A percentile compares a stretch with the other conserved stretches of the same genome.
These are phyloP conservation scores for Monosporascus ibericus DNA, from an alignment of 2,329 filamentous ascomycete genomes.

Conservation along the genomic window DNA sequence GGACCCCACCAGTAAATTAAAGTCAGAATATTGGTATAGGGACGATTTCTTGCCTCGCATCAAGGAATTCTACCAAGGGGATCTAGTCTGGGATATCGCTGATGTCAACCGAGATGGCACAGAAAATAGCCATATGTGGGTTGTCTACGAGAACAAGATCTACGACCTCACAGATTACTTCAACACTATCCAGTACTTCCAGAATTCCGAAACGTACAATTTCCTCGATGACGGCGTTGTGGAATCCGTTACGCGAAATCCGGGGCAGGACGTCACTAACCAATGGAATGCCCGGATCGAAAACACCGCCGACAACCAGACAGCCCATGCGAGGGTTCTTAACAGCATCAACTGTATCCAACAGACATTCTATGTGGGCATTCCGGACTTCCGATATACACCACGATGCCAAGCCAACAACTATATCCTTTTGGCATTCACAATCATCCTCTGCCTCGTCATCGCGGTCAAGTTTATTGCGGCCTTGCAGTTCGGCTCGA, in stretches of 20 bases:
- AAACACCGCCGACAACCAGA: constrained; percentile 43
- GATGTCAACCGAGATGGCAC: constrained; percentile 60
- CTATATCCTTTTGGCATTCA: constrained; percentile 82
- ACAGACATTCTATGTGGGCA: constrained; percentile 76
- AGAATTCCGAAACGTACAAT: constrained; percentile 50
- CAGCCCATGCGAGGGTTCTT: constrained; percentile 41
- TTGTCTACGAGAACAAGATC: constrained; percentile 66
- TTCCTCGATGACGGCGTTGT: constrained; percentile 69
- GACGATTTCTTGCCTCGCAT: constrained; percentile 70
- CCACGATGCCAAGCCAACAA: constrained; percentile 81
- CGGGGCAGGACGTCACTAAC: constrained; percentile 71
- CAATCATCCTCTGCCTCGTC: constrained; percentile 74
- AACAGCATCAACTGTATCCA: constrained; percentile 77
- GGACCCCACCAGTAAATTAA: constrained; percentile 51
- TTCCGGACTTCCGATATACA: constrained; percentile 74
- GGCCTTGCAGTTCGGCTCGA: constrained; percentile 88
- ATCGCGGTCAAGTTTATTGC: constrained; percentile 86
- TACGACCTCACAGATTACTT: constrained; percentile 95
- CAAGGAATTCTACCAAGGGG: constrained; percentile 79
- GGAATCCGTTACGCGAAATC: constrained; percentile 64
- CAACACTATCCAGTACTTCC: constrained; percentile 58
- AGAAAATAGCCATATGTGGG: constrained; percentile 67
- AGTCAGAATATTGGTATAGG: constrained; percentile 69
- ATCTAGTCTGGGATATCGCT: constrained; percentile 64
- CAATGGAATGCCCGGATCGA: constrained; percentile 52